Evolutionary conservation across 2,329 filamentous ascomycete genomes (phyloP).

Genomic region (Clarireedia hainanense): DNA sequence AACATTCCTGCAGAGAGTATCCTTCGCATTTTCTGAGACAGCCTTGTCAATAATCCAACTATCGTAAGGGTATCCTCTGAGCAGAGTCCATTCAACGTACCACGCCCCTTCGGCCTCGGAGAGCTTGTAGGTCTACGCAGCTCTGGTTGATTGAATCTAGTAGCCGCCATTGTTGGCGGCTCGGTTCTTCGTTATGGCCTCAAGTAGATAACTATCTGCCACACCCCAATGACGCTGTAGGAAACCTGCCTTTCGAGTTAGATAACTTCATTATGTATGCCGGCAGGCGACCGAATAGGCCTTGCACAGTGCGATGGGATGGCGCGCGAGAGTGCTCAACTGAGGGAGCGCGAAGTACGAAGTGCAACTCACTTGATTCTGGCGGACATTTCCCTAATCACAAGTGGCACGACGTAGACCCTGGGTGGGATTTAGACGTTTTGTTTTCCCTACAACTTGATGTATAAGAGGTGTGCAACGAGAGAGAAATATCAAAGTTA

Average conservation of each 20-base stretch:
- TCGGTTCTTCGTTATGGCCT: conserved; percentile 10
- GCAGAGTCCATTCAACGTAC: conserved; percentile 27
- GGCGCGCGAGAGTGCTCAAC: not conserved
- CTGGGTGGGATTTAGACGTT: conserved; percentile 9
- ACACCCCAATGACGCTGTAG: conserved; percentile 25
- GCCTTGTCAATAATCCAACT: conserved; percentile 15
- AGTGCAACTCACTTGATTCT: conserved; percentile 24
- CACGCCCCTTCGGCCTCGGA: conserved; percentile 48
- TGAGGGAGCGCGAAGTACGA: not conserved
- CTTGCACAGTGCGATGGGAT: not conserved
- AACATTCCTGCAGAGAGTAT: conserved; percentile 86
- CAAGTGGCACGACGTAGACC: conserved; percentile 9
- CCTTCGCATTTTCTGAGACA: conserved; percentile 63
- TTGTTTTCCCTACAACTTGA: not conserved
- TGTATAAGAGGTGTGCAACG: not conserved
- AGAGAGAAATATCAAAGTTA: too few species aligned
- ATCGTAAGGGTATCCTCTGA: not conserved
- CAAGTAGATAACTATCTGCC: conserved; percentile 25
- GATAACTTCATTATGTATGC: not conserved
- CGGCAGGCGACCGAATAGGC: too few species aligned
- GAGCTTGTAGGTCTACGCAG: conserved; percentile 39
- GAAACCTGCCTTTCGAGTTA: conserved; percentile 17
- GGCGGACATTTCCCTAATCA: conserved; percentile 24
- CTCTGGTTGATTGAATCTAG: conserved; percentile 28
- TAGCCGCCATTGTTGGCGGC: conserved; percentile 23